These are phyloP conservation scores for Parietaria judaica DNA, from an alignment of 306 rosid species.

Conservation along the genomic window DNA sequence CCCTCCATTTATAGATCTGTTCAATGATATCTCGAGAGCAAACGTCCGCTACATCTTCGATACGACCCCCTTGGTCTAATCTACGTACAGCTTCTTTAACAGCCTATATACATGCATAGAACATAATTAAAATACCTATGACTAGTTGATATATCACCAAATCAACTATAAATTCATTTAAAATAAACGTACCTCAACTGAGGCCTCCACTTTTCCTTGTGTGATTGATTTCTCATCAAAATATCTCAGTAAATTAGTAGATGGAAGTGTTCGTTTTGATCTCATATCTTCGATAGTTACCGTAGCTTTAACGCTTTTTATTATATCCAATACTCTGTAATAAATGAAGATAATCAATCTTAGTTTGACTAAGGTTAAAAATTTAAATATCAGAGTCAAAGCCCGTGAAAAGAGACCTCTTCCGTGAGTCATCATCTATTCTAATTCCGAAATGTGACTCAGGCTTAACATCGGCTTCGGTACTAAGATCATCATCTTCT, in stretches of 20 bases:
- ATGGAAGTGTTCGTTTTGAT: conserved; percentile 43
- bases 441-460: conserved; percentile 15
- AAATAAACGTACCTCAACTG: conserved; percentile 47
- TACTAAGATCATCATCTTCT: conserved; percentile 26
- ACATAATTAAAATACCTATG: not conserved
- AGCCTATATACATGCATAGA: conserved; percentile 42
- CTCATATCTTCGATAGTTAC: conserved; percentile 49
- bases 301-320: conserved; percentile 52
- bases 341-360: conserved; percentile 8
- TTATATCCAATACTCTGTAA: conserved; percentile 53
- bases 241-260: conserved; percentile 42
- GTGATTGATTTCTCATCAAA: conserved; percentile 59
- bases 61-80: conserved; percentile 52
- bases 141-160: conserved; percentile 1
- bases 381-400: not conserved
- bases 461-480: conserved; percentile 19
- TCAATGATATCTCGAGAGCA: conserved; percentile 60
- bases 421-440: conserved; percentile 58
- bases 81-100: conserved; percentile 66
- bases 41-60: conserved; percentile 65
- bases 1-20: conserved; percentile 85
- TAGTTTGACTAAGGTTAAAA: conserved; percentile 1
- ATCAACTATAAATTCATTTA: conserved; percentile 4
- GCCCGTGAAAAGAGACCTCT: conserved; percentile 41
- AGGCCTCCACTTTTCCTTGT: conserved; percentile 74